phyloP scores from a whole-genome alignment of 2,329 filamentous ascomycete genomes.

The Cladosporium cucumerinum region DNA sequence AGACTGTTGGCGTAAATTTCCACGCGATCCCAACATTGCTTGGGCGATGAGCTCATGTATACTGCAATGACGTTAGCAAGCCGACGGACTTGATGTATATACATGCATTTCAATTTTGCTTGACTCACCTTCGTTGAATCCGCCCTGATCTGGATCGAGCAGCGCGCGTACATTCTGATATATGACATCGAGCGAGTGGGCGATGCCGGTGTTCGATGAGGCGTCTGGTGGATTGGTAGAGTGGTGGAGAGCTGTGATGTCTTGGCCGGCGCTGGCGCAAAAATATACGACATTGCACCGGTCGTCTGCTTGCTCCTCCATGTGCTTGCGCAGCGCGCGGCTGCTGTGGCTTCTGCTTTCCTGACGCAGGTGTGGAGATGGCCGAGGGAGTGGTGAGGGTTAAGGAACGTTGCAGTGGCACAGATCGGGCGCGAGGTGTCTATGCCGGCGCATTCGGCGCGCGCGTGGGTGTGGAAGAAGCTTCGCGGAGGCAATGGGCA shows the following conservation, averaged over 20 bases:
- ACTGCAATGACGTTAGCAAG: slow-evolving; percentile 25
- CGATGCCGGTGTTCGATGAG: slow-evolving; percentile 6
- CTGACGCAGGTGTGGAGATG: not conserved
- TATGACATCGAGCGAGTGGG: slow-evolving; percentile 21
- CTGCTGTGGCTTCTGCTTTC: slow-evolving; percentile 5
- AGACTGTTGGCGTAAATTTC: slow-evolving; percentile 24
- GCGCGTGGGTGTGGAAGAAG: not conserved
- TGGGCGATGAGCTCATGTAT: slow-evolving; percentile 28
- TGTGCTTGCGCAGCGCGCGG: slow-evolving; percentile 19
- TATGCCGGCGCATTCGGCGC: slow-evolving; percentile 17
- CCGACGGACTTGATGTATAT: not conserved
- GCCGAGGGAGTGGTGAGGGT: not conserved
- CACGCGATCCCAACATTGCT: slow-evolving; percentile 28
- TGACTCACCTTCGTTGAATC: slow-evolving; percentile 32
- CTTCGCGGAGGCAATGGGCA: not conserved
- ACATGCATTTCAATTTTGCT: not conserved
- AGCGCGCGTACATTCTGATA: slow-evolving; percentile 30
- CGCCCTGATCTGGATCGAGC: slow-evolving; percentile 33
- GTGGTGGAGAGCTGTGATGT: slow-evolving; percentile 27
- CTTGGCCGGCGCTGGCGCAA: slow-evolving; percentile 25
- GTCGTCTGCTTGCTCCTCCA: slow-evolving; percentile 30
- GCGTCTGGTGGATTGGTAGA: slow-evolving; percentile 19
- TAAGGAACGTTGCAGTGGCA: slow-evolving; percentile 16
- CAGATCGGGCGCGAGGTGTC: not conserved
- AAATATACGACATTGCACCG: slow-evolving; percentile 33